Evolutionary conservation across 305 asterid species (phyloP), one percentile per base, ranked within the genome.

Genomic region (Plantago coronopus): DNA sequence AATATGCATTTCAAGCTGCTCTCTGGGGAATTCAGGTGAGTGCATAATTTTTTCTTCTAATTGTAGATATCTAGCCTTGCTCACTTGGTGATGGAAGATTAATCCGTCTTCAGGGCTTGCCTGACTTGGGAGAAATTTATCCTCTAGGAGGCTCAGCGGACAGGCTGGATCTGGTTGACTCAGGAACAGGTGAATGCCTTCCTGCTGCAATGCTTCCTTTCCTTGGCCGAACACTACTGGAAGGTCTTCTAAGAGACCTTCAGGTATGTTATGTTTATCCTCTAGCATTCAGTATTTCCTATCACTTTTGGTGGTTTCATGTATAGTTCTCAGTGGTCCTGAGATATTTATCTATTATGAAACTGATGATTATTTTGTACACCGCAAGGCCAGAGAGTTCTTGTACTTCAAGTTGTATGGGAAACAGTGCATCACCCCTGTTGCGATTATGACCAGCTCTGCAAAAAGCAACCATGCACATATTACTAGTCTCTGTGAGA

Each of bases 181-280:
- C 88, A 20, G 73, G 75, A 66, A 81, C 97, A 20, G 95, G 97
- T 57, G 96, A 93, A 85, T 85, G 94, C 63, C 94, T 93, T 72
- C 99, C 99, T 57, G 99, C 99, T 69, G 99, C 99, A 25, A 87
- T 93, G 99, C 96, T 93, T 82, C 96, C 99, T 59, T 93, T 78
- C 75, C 85, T 95, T 77, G 99, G 99, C 72, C 80, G 94, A 69
- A 89, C 94, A 55, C 81, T 93, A 71, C 75, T 93, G 81, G 99
- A 93, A 82, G 94, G 99, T 61, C 94, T 93, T 67, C 83, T 93
- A 72, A 80, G 99, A 83, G 99, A 93, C 81, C 94, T 93, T 77
- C 99, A 93, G 97, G 99, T 93, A 80, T 46, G 29, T 63, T 54
- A 68, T 44, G 57, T 67, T 44, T 47, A 58, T 57, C 54, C 43